These are phyloP conservation scores for Populus trichocarpa DNA, from an alignment of 441 rosid species.

Conservation along the genomic window DNA sequence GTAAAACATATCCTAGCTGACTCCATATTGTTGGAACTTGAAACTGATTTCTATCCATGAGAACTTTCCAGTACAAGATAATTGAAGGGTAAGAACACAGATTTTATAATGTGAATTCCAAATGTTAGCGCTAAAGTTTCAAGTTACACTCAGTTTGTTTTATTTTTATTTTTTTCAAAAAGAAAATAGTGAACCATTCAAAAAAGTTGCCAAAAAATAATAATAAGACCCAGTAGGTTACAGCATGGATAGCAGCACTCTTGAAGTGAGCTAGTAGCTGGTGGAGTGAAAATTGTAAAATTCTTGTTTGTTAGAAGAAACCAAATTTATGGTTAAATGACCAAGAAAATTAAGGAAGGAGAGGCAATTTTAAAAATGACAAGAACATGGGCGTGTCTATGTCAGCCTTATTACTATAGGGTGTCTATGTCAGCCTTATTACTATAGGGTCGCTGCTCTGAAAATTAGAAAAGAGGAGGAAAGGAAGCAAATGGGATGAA, in stretches of 20 bases:
- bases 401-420: not conserved
- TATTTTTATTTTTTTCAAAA: too few species aligned
- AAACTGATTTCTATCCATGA: not conserved
- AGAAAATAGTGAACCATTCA: not conserved
- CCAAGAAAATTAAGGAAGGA: conserved; percentile 1
- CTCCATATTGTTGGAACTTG: not conserved
- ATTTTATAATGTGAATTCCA: too few species aligned
- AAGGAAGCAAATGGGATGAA: not conserved
- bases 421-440: not conserved
- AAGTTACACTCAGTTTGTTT: not conserved
- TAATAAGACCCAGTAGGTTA: not conserved
- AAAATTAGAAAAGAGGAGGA: not conserved
- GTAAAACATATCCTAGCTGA: not conserved
- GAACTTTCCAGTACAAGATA: not conserved
- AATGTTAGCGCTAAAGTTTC: not conserved
- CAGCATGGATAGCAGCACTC: not conserved
- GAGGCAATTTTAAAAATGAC: not conserved
- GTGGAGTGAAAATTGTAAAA: not conserved
- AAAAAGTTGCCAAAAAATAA: not conserved
- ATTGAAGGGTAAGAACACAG: not conserved
- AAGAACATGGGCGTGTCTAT: not conserved
- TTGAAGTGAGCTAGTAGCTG: not conserved
- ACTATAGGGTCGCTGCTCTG: not conserved
- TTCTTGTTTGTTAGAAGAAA: not conserved
- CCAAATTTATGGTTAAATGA: not conserved